Evolutionary conservation across 2,329 filamentous ascomycete species (phyloP).

Genomic region (Claviceps citrina): DNA sequence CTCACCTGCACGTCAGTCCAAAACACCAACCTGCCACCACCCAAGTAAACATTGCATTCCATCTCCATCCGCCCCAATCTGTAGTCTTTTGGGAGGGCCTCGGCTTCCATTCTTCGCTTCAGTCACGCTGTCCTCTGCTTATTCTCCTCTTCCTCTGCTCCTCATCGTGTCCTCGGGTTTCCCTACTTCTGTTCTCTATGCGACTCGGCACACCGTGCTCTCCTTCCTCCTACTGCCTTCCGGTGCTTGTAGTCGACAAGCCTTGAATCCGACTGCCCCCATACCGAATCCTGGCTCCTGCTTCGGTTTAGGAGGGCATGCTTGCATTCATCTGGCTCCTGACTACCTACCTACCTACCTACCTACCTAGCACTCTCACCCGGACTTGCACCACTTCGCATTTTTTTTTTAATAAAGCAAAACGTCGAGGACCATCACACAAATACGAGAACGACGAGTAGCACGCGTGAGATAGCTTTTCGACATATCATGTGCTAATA

Average conservation of each 20-base stretch:
- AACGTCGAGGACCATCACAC: too few relatives aligned
- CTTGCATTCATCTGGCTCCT: neutral
- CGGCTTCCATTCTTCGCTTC: constrained; percentile 6
- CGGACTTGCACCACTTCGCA: neutral
- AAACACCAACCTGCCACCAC: constrained; percentile 8
- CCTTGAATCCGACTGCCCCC: neutral
- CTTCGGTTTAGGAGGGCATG: neutral
- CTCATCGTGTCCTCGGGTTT: neutral
- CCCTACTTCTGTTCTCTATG: neutral
- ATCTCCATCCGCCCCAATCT: neutral
- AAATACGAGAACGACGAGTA: constrained; percentile 4
- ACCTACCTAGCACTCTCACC: too few relatives aligned
- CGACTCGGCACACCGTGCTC: neutral
- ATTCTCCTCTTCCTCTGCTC: neutral
- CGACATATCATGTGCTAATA: constrained; percentile 23
- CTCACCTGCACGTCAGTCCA: constrained; percentile 2
- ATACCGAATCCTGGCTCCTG: constrained; percentile 1
- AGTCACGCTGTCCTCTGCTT: neutral
- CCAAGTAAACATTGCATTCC: constrained; percentile 11
- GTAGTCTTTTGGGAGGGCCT: neutral
- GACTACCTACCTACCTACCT: too few relatives aligned
- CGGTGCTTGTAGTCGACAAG: neutral
- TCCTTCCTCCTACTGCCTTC: neutral
- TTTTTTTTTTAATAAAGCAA: too few relatives aligned
- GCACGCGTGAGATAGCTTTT: constrained; percentile 5